Conservation (phyloP, 441 rosid species). For the Metrosideros polymorpha region DNA sequence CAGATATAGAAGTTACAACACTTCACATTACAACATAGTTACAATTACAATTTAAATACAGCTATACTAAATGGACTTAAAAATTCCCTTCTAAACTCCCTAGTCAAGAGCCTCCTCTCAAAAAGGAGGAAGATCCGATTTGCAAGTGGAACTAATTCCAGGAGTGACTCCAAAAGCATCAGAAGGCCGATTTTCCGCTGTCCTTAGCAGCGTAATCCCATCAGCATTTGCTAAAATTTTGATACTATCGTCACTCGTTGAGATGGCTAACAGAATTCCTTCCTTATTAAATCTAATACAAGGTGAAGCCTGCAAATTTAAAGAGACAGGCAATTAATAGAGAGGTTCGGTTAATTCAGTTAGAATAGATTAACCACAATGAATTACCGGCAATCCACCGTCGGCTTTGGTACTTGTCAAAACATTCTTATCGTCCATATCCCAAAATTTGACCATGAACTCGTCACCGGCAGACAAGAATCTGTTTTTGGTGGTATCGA, state of each 20-base stretch:
- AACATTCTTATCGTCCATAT: slow-evolving; percentile 42
- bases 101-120: neutral
- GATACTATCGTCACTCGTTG: slow-evolving; percentile 66
- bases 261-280: slow-evolving; percentile 65
- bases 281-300: slow-evolving; percentile 69
- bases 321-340: neutral
- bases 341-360: neutral
- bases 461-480: slow-evolving; percentile 73
- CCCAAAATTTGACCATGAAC: slow-evolving; percentile 57
- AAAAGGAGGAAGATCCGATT: fast-evolving
- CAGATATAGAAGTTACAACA: neutral
- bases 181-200: slow-evolving; percentile 47
- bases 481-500: slow-evolving; percentile 59
- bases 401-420: slow-evolving; percentile 48
- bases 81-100: neutral
- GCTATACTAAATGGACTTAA: neutral
- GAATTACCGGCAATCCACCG: slow-evolving; percentile 56
- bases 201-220: slow-evolving; percentile 51
- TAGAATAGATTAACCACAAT: neutral
- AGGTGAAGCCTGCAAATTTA: slow-evolving; percentile 56
- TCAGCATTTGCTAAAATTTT: slow-evolving; percentile 67
- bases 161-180: slow-evolving; percentile 49
- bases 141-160: neutral
- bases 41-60: neutral
- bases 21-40: neutral